phyloP scores from a whole-genome alignment of 306 rosid species.

The Medicago ruthenica region DNA sequence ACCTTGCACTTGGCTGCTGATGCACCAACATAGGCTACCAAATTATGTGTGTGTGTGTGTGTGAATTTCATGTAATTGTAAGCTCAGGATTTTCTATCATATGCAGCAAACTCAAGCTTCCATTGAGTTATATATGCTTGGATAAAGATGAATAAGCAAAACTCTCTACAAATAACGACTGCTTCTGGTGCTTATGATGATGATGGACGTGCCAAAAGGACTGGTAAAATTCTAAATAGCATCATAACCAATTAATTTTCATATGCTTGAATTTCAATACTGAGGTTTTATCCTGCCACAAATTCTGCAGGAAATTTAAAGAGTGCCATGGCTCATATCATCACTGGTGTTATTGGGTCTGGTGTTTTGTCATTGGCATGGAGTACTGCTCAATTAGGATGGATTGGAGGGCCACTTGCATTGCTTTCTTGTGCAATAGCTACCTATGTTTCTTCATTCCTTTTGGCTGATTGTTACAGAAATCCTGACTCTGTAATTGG shows the following conservation, averaged over 20 bases:
- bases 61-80: no score
- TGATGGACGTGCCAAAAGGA: constrained; percentile 63
- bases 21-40: no score
- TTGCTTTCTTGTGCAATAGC: constrained; percentile 58
- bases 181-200: constrained; percentile 51
- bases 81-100: background rate
- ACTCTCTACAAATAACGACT: constrained; percentile 51
- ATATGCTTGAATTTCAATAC: constrained; percentile 16
- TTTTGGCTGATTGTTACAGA: constrained; percentile 72
- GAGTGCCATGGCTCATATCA: constrained; percentile 72
- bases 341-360: constrained; percentile 74
- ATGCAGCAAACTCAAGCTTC: constrained; percentile 33
- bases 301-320: constrained; percentile 54
- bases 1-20: no score
- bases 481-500: constrained; percentile 65
- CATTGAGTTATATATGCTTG: constrained; percentile 34
- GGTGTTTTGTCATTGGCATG: constrained; percentile 80
- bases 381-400: constrained; percentile 72
- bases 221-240: constrained; percentile 50
- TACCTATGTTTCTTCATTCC: constrained; percentile 60
- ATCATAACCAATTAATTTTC: constrained; percentile 24
- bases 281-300: background rate
- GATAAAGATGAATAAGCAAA: constrained; percentile 55
- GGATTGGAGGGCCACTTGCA: constrained; percentile 66
- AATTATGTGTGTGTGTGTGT: background rate